Base-by-base conservation (phyloP, 768 basidiomycete species). In the Lentinus brumalis region DNA sequence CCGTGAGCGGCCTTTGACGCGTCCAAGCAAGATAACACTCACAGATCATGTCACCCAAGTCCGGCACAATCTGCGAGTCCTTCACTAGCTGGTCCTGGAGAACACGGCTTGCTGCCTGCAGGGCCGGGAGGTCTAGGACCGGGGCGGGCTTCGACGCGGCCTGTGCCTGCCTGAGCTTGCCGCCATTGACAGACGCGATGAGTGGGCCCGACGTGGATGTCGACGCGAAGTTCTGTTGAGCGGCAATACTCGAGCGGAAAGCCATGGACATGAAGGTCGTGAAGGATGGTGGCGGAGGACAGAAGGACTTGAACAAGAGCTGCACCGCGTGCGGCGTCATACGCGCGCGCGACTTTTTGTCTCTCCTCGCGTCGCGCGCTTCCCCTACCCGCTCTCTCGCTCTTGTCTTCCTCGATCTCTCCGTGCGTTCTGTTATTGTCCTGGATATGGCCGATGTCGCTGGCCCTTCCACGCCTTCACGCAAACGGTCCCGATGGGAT, bases 401-500 rank as follows among this genome's bases (percentile, higher is more conserved):
- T 15, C 56, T 57, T 21, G 10, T 38, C 50, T 31, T 47, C 44
- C 15, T 31, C 53, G 38, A 11, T 18, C 38, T 47, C 18, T 11
- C 15, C 16, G 14, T 35, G 31, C 14, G 30, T 32, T 40, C 49
- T 44, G 7, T 16, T 56, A 29, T 56, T 59, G 57, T 59, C 32
- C 26, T 44, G 40, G 15, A 15, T 21, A 67, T 67, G 66, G 57
- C 63, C 16, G 66, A 65, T 32, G 59, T 55, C 38, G 50, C 68
- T 30, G 69, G 78, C 31, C 71, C 82, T 2, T 82, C 82, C 21
- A 85, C 86, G 0, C 84, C 86, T 4, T 84, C 85, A 18, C 79
- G 83, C 56, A 92, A 89, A 74, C 83, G 89, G n/a, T 89, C 90
- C 10, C 90, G 88, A 72, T 92, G 91, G 91, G 80, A 81, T 49